Conservation (phyloP, 768 basidiomycete species). For the Trametes gibbosa region DNA sequence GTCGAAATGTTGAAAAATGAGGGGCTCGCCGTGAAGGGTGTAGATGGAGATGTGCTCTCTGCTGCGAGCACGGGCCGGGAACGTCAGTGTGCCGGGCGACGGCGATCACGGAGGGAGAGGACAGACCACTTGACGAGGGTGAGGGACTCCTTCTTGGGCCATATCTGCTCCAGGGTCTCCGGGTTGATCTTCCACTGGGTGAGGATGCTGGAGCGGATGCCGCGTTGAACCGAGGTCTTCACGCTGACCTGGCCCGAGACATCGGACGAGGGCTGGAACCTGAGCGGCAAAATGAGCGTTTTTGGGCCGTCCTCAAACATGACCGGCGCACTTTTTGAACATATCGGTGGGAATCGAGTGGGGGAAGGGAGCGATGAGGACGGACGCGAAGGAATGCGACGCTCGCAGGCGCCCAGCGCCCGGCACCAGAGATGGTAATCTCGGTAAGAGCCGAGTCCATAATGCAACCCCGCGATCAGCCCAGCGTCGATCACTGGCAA, state of each 20-base stretch:
- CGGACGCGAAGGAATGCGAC: background rate
- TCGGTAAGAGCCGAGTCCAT: too few species aligned
- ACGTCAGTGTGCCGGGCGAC: background rate
- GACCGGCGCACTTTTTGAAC: constrained; percentile 67
- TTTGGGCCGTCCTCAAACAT: background rate
- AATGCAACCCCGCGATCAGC: too few species aligned
- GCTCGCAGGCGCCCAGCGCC: too few species aligned
- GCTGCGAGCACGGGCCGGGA: constrained; percentile 42
- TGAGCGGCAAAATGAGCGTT: constrained; percentile 26
- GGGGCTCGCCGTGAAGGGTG: constrained; percentile 79
- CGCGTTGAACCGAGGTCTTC: constrained; percentile 90
- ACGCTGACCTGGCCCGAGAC: constrained; percentile 87
- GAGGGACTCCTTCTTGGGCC: constrained; percentile 98
- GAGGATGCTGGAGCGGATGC: constrained; percentile 76
- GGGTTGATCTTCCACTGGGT: constrained; percentile 81
- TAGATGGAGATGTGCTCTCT: constrained; percentile 95
- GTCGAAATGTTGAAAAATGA: constrained; percentile 97
- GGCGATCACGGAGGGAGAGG: constrained; percentile 1
- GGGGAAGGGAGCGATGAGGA: background rate
- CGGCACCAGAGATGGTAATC: too few species aligned
- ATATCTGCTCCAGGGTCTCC: constrained; percentile 84
- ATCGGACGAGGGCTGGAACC: constrained; percentile 74
- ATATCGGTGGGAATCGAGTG: constrained; percentile 35
- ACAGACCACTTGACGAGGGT: constrained; percentile 92
- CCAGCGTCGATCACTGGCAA: too few species aligned